These are phyloP conservation scores for Aeminium ludgeri DNA, from an alignment of 495 filamentous ascomycete species.

Conservation along the genomic window DNA sequence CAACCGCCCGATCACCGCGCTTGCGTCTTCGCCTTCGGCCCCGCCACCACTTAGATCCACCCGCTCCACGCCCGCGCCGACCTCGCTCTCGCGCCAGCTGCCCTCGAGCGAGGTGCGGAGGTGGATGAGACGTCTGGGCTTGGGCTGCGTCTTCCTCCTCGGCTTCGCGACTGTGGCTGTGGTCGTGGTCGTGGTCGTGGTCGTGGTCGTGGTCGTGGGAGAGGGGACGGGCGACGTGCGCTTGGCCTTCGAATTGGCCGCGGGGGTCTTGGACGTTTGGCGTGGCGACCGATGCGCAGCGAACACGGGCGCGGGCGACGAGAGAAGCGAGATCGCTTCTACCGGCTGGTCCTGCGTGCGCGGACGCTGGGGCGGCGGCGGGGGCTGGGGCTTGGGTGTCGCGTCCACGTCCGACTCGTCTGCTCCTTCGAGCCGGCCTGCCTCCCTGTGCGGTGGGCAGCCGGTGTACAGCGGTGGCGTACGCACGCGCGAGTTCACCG, in stretches of 20 bases:
- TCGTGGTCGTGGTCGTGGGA: not conserved
- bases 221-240: not conserved
- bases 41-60: conserved; percentile 20
- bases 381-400: not conserved
- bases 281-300: not conserved
- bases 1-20: conserved; percentile 2
- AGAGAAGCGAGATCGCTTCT: not conserved
- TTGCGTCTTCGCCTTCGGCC: conserved; percentile 3
- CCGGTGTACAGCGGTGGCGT: too few species aligned
- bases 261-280: not conserved
- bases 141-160: conserved; percentile 17
- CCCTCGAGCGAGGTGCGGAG: conserved; percentile 22
- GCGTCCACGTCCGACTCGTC: too few species aligned
- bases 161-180: not conserved
- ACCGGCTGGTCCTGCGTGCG: not conserved
- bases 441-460: too few species aligned
- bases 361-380: not conserved
- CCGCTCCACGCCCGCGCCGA: conserved; percentile 15
- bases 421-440: too few species aligned
- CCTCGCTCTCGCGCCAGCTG: conserved; percentile 18
- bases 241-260: not conserved
- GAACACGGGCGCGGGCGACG: too few species aligned
- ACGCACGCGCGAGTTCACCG: too few species aligned
- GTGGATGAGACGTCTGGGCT: too few species aligned
- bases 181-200: conserved; percentile 5